Evolutionary conservation across 202 grass and related monocot genomes (phyloP).

Genomic region (Brachypodium distachyon): DNA sequence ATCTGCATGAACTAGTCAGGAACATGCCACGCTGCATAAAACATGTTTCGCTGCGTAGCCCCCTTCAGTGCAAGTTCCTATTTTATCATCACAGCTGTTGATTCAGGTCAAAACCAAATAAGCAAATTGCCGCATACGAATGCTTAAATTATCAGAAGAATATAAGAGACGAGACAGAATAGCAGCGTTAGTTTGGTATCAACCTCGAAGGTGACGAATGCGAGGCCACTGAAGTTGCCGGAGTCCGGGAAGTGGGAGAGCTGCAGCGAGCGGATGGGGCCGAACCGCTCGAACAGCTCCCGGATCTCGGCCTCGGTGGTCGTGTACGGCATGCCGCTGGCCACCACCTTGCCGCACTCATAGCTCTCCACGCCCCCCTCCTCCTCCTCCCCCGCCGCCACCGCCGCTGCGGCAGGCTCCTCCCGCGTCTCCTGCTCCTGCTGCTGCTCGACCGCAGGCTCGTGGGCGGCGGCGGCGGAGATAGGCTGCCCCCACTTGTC

Average conservation of each 20-base stretch:
- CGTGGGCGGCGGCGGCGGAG: constrained; percentile 4
- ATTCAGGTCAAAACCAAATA: not conserved
- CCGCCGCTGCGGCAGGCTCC: not conserved
- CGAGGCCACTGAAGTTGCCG: constrained; percentile 76
- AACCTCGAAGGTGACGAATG: constrained; percentile 77
- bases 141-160: not conserved
- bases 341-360: constrained; percentile 69
- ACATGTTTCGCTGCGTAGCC: not conserved
- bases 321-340: constrained; percentile 80
- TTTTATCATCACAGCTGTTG: not conserved
- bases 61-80: not conserved
- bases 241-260: constrained; percentile 80
- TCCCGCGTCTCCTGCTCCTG: constrained; percentile 8
- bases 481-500: constrained; percentile 86
- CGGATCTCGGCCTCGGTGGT: constrained; percentile 62
- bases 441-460: constrained; percentile 15
- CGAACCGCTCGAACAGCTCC: constrained; percentile 53
- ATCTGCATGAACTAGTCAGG: not conserved
- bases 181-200: not conserved
- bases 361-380: constrained; percentile 11
- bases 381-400: not conserved
- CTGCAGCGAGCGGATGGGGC: constrained; percentile 56
- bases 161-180: not conserved
- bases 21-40: not conserved
- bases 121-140: not conserved